Percentiles rank a stretch among this genome's conserved stretches.
Conservation (phyloP, 441 rosid species). For the Sinapis alba region DNA sequence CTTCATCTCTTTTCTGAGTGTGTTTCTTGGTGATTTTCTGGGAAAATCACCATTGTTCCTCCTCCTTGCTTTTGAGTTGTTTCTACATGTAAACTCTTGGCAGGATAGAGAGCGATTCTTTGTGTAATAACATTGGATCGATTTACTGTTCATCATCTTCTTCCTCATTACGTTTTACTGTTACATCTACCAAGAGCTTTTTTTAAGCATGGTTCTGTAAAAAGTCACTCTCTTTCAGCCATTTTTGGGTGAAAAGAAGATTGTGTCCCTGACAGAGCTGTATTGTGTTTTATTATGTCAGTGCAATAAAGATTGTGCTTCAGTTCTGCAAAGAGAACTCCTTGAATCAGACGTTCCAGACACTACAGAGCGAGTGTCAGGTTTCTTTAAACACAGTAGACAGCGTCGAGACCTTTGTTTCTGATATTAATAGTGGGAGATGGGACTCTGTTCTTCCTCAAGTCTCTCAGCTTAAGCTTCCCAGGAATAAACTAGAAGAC, state of each 20-base stretch:
- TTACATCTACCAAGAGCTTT: too few relatives aligned
- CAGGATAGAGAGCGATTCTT: too few relatives aligned
- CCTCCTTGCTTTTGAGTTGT: too few relatives aligned
- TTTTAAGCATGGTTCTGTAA: too few relatives aligned
- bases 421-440: constrained; percentile 86
- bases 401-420: constrained; percentile 91
- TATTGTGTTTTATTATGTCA: constrained; percentile 36
- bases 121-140: too few relatives aligned
- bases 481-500: constrained; percentile 89
- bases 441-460: constrained; percentile 98
- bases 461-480: constrained; percentile 95
- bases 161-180: too few relatives aligned
- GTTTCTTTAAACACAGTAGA: constrained; percentile 94
- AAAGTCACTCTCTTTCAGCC: too few relatives aligned
- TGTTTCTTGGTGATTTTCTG: too few relatives aligned
- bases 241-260: not conserved
- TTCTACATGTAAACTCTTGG: too few relatives aligned
- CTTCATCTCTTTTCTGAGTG: too few relatives aligned
- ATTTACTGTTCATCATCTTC: too few relatives aligned
- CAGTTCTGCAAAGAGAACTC: constrained; percentile 99
- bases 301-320: constrained; percentile 93
- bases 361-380: constrained; percentile 93
- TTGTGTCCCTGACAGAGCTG: constrained; percentile 1
- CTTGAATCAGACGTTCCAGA: constrained; percentile 93
- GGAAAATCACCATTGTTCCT: too few relatives aligned